Evolutionary conservation across 352 stramenopile species (phyloP), one percentile per base, ranked within the genome.

Genomic region (Phytopythium cucurbitacearum): DNA sequence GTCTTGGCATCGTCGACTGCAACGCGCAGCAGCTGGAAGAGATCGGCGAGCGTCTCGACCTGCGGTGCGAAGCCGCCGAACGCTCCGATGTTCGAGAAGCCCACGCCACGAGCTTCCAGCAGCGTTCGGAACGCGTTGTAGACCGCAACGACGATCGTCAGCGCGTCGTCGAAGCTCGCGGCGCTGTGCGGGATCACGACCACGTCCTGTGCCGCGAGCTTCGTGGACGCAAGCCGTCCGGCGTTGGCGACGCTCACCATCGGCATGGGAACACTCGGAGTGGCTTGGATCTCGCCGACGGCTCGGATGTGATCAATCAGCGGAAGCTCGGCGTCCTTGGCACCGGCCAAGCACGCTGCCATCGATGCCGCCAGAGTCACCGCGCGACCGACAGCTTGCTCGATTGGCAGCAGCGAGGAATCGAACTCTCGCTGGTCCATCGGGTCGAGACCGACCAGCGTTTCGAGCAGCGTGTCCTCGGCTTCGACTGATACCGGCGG

Each of bases 191-290:
- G 82, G 0, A 54, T 56, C 38, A 89, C 50, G 12, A 89, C 57
- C 9, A 93, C 69, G 36, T 93, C 82, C 39, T 87, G 76, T 3
- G 71, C 63, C 46, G 76, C 85, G 3, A 92, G 69, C 47, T 88
- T 85, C 64, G 78, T 90, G 33, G 80, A 85, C 40, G 67, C 76
- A 51, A 77, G 73, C 28, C 56, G 66, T 21, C 74, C 79, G n/a
- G 65, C 78, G 43, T 93, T 89, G 37, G 89, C 52, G 16, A 93
- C 49, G 39, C 77, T 90, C 13, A 93, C 86, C 3, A 87, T 63
- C 28, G 82, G 82, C 75, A 93, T 87, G 4, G 82, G 80, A 0
- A 89, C 35, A 34, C 76, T 85, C 10, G 69, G 50, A 7, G 48
- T 73, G 0, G 68, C 33, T 1, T 67, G 64, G 10, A 76, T 51